Base-by-base conservation (phyloP, 441 rosid genomes). In the Pelargonium australe region DNA sequence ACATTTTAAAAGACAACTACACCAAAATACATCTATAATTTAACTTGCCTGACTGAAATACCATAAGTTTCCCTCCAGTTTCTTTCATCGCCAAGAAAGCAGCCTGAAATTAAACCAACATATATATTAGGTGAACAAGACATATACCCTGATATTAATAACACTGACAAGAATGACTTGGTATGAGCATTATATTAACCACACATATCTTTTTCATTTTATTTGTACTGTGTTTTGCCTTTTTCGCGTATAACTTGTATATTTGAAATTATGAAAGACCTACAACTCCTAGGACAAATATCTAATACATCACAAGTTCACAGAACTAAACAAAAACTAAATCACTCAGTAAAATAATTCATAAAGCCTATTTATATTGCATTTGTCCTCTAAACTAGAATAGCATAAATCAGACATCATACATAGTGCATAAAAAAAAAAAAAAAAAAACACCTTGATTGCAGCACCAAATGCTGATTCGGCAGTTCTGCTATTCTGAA, bases 391-490 rank as follows among this genome's bases (percentile, higher is more conserved):
- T 2, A 14, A 57, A 45, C 10, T 44, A 28, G 8, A 14, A 2
- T 13, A 70, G 49, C 44, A 44, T 40, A 45, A 0, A 51, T 41
- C n/a, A 41, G 34, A 19, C 0, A 60, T 7, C 12, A 2, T 70
- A 20, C 49, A 51, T 4, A 51, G 6, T 0, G 19, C 19, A 51
- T 51, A 10, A 53, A 68, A 47, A 3, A 2, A 13, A 60, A 23
- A 23, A 16, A 41, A 65, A 49, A 75, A 72, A n/a, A n/a, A n/a
- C 82, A 90, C 99, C 98, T 88, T 88, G 71, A 90, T 83, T 72
- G 97, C 98, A 68, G 98, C 97, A 80, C 96, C 94, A 81, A 95
- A 95, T 73, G 98, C 91, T 67, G 99, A 95, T 81, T 92, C 99
- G 53, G 95, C 90, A 66, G 84, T 89, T 85, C 75, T 87, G 81